A percentile compares a stretch with the other conserved stretches of the same genome.
Evolutionary conservation across 2,329 filamentous ascomycete genomes (phyloP).

Genomic region (Fusarium sp.): DNA sequence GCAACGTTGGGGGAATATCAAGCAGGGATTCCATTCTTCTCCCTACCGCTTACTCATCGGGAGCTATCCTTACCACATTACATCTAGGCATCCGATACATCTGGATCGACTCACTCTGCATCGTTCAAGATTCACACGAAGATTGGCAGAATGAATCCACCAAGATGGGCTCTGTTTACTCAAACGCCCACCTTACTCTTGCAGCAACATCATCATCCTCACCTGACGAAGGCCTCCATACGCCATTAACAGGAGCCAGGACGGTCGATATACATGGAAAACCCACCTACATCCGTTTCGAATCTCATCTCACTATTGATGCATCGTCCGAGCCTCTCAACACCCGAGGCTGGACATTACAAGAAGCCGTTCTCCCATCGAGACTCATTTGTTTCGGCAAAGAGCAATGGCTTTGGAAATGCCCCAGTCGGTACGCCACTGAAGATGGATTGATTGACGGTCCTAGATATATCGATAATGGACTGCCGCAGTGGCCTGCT

Average conservation of each 20-base stretch:
- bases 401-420: slow-evolving; percentile 24
- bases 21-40: neutral
- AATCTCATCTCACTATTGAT: neutral
- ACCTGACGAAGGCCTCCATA: slow-evolving; percentile 7
- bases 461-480: neutral
- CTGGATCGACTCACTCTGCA: slow-evolving; percentile 22
- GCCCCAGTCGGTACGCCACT: slow-evolving; percentile 3
- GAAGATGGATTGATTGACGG: slow-evolving; percentile 1
- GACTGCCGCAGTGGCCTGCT: slow-evolving; percentile 1
- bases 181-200: neutral
- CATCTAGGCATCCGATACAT: neutral
- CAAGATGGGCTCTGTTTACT: slow-evolving; percentile 1
- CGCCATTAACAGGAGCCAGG: neutral
- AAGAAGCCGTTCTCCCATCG: slow-evolving; percentile 7
- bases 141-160: slow-evolving; percentile 15
- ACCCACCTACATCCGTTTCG: neutral
- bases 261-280: neutral
- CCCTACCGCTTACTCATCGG: neutral
- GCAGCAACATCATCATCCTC: slow-evolving; percentile 1
- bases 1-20: neutral
- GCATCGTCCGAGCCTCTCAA: slow-evolving; percentile 1
- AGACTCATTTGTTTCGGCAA: neutral
- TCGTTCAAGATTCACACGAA: slow-evolving; percentile 11
- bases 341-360: slow-evolving; percentile 1
- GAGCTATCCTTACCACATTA: neutral